phyloP scores from a whole-genome alignment of 2,329 filamentous ascomycete genomes.

The Ophiostoma himal-ulmi region DNA sequence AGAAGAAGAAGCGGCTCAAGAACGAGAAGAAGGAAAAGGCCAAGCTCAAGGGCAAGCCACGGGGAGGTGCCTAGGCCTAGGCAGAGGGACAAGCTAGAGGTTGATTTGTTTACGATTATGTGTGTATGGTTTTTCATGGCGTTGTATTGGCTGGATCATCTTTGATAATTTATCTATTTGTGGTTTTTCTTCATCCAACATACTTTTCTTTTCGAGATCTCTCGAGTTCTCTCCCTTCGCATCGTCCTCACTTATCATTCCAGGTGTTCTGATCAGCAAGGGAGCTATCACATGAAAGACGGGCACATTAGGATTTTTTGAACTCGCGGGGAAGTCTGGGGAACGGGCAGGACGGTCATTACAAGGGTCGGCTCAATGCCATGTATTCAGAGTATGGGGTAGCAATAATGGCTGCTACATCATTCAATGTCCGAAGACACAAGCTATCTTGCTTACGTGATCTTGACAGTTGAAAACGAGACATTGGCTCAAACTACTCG shows the following conservation, averaged over 20 bases:
- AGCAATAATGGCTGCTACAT: neutral
- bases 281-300: neutral
- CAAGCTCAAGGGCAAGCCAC: slow-evolving; percentile 79
- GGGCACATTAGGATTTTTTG: neutral
- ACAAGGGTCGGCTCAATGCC: neutral
- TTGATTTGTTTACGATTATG: neutral
- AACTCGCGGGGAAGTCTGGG: neutral
- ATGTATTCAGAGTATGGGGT: neutral
- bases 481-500: no score
- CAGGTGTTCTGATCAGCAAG: neutral
- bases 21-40: slow-evolving; percentile 94
- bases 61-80: slow-evolving; percentile 43
- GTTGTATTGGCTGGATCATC: neutral
- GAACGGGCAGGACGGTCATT: neutral
- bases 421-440: no score
- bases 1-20: slow-evolving; percentile 93
- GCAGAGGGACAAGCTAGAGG: slow-evolving; percentile 28
- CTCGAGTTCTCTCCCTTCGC: no score
- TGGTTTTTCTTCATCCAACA: neutral
- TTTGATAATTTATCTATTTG: neutral
- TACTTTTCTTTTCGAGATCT: no score
- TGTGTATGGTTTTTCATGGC: neutral
- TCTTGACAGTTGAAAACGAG: neutral
- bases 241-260: neutral
- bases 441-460: neutral